A percentile compares a stretch with the other conserved stretches of the same genome.
phyloP scores from a whole-genome alignment of 1,284 basidiomycete species.

The Boletellus deceptivus region DNA sequence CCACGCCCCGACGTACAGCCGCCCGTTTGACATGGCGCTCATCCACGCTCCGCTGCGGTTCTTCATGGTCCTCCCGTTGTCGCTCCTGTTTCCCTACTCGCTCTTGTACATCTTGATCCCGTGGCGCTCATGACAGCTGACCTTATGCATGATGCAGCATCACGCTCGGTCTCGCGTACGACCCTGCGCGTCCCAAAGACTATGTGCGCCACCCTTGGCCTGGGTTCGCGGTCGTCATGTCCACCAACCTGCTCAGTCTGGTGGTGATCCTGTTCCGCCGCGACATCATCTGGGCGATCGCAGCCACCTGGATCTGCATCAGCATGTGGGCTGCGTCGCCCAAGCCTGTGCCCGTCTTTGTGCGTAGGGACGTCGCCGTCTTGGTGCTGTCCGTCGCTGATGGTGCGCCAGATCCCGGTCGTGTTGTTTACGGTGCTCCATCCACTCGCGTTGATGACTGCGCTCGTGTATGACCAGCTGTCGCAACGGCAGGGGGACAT shows the following conservation, averaged over 20 bases:
- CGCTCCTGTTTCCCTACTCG: conserved; percentile 47
- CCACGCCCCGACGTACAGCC: conserved; percentile 53
- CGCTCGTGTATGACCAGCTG: conserved; percentile 40
- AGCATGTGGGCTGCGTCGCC: conserved; percentile 59
- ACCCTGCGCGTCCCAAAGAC: conserved; percentile 41
- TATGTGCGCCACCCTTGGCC: conserved; percentile 56
- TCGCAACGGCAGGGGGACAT: conserved; percentile 37
- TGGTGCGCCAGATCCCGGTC: conserved; percentile 45
- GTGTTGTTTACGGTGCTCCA: conserved; percentile 60
- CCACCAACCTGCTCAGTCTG: conserved; percentile 57
- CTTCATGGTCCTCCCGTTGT: conserved; percentile 59
- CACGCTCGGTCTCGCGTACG: conserved; percentile 50
- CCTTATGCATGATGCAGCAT: conserved; percentile 47
- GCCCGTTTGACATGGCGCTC: conserved; percentile 63
- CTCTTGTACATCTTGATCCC: conserved; percentile 42
- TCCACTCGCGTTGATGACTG: conserved; percentile 49
- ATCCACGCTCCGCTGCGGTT: conserved; percentile 74
- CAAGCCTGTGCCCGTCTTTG: conserved; percentile 61
- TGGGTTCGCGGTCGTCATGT: conserved; percentile 59
- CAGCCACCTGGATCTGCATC: conserved; percentile 67
- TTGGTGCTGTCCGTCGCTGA: not conserved
- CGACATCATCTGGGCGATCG: conserved; percentile 71
- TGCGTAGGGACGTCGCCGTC: conserved; percentile 34
- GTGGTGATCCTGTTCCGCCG: conserved; percentile 52
- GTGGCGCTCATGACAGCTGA: conserved; percentile 28